phyloP scores from a whole-genome alignment of 208 protist genomes.

The Leishmania tarentolae region DNA sequence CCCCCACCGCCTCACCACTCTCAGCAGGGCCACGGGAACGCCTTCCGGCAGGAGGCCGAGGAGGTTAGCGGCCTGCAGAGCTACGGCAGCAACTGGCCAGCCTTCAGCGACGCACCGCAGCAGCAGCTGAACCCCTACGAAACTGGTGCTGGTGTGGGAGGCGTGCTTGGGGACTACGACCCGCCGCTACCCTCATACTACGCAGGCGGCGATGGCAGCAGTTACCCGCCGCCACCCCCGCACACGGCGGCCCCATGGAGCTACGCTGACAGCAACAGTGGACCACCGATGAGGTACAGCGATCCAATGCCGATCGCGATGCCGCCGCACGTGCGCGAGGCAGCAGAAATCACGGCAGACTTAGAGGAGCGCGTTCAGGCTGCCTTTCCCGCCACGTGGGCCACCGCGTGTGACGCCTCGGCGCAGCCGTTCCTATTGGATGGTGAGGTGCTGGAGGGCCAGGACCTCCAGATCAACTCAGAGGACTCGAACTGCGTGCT shows the following conservation, averaged over 20 bases:
- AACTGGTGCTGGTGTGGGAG: neutral
- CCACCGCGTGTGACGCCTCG: slow-evolving; percentile 4
- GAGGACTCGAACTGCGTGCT: slow-evolving; percentile 12
- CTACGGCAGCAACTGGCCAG: neutral
- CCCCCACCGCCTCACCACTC: neutral
- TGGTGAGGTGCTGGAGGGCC: neutral
- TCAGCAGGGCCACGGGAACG: neutral
- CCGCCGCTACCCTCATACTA: neutral
- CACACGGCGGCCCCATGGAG: neutral
- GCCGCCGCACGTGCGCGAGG: slow-evolving; percentile 26
- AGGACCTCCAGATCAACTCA: neutral
- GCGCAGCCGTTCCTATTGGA: slow-evolving; percentile 14
- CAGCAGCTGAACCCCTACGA: neutral
- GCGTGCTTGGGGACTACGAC: slow-evolving; percentile 11
- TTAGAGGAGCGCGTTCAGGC: slow-evolving; percentile 53
- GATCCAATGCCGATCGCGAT: neutral
- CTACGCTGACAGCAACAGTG: neutral
- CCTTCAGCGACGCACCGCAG: neutral
- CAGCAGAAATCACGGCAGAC: slow-evolving; percentile 33
- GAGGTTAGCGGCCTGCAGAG: neutral
- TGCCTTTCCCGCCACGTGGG: slow-evolving; percentile 40
- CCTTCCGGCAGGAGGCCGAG: neutral
- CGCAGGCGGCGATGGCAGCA: neutral
- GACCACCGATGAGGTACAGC: slow-evolving; percentile 5
- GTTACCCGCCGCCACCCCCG: neutral